Evolutionary conservation across 192 early-diverging fungal species (phyloP).

Genomic region (Rhizoclosmatium globosum): DNA sequence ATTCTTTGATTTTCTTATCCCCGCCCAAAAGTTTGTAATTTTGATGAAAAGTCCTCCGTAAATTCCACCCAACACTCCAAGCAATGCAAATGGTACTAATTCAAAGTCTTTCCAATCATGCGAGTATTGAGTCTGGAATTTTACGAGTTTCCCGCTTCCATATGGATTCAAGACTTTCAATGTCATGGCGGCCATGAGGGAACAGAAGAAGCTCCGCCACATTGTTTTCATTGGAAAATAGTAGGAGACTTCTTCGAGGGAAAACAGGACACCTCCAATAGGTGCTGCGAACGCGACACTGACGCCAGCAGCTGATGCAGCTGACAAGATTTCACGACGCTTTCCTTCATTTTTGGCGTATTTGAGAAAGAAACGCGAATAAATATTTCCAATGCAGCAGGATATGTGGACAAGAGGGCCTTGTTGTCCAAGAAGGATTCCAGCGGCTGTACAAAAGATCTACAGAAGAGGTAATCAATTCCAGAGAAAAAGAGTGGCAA

Average conservation of each 20-base stretch:
- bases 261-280: slow-evolving; percentile 81
- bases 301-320: slow-evolving; percentile 81
- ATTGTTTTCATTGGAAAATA: slow-evolving; percentile 90
- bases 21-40: slow-evolving; percentile 33
- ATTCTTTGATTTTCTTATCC: slow-evolving; percentile 3
- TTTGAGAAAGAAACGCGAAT: slow-evolving; percentile 76
- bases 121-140: slow-evolving; percentile 91
- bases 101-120: slow-evolving; percentile 93
- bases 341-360: slow-evolving; percentile 78
- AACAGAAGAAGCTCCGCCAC: slow-evolving; percentile 94
- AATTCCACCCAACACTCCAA: slow-evolving; percentile 74
- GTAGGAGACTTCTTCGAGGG: slow-evolving; percentile 85
- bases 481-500: background rate
- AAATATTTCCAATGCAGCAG: slow-evolving; percentile 85
- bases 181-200: slow-evolving; percentile 85
- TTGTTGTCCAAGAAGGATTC: slow-evolving; percentile 56
- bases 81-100: slow-evolving; percentile 68
- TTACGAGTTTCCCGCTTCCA: slow-evolving; percentile 90
- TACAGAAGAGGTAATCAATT: background rate
- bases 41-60: slow-evolving; percentile 56
- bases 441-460: slow-evolving; percentile 48
- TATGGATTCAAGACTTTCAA: slow-evolving; percentile 87
- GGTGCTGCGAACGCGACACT: slow-evolving; percentile 95
- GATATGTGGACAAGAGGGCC: slow-evolving; percentile 93
- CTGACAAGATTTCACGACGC: slow-evolving; percentile 46